Evolutionary conservation across 805 yeast species (phyloP), one percentile per base, ranked within the genome.

Genomic region (Sugiyamaella americana): DNA sequence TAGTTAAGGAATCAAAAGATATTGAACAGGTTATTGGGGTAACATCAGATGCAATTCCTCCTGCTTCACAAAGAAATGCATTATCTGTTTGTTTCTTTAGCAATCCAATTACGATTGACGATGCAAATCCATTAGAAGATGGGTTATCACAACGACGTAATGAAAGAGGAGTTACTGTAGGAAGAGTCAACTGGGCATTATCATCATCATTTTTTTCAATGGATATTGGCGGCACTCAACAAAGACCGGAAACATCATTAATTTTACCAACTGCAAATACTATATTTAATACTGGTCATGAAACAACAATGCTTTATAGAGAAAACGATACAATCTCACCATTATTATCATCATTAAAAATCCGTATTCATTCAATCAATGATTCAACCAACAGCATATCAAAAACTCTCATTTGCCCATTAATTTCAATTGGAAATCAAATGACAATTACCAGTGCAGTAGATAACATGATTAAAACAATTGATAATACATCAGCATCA

Each of bases 391-490:
- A 21, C 5, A 8, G 29, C 5, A 16, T 37, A 11, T 29, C 39
- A 3, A n/a, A 17, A 2, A 13, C 16, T 19, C n/a, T 23, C 30
- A 42, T 43, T 1, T 34, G 48, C 13, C 57, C 57, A 5, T 34
- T 50, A 17, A 37, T 41, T 19, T 43, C 30, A 4, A 34, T 46
- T n/a, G 44, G 43, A 16, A 59, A 56, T 5, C 59, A 59, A 24
- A 65, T 78, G 43, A 49, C 55, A 3, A 67, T 82, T 44, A 78
- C 86, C 0, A 60, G 67, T 2, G 69, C 69, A 47, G 68, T 71
- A 3, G 83, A 80, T 6, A 83, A 83, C 58, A 68, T 83, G 60
- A 66, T 82, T 51, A 79, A 80, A 59, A 55, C 70, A 4, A 72
- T 83, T 49, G 74, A 83, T 56, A 63, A 65, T 21, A 56, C 63